These are phyloP conservation scores for Colletotrichum sp. DNA, from an alignment of 2,329 filamentous ascomycete species.

Conservation along the genomic window DNA sequence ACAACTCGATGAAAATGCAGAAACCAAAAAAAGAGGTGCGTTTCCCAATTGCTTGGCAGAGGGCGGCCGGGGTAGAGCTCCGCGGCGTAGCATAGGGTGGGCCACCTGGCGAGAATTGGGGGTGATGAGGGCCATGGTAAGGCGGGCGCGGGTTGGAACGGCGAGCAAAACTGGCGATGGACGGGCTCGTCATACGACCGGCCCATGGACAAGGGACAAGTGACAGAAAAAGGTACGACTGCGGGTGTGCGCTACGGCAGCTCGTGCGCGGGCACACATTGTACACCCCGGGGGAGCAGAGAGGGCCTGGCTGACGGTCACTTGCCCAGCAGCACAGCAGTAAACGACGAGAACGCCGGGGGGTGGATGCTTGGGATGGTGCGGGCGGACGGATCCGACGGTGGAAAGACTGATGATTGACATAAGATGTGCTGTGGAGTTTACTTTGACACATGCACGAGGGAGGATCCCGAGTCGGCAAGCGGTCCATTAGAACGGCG, in stretches of 20 bases:
- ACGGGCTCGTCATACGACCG: conserved; percentile 15
- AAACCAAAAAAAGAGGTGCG: not conserved
- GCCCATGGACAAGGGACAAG: not conserved
- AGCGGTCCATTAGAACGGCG: conserved; percentile 2
- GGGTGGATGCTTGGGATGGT: not conserved
- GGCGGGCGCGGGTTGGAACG: conserved; percentile 13
- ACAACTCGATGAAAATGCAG: not conserved
- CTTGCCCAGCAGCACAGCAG: not conserved
- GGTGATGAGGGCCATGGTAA: conserved; percentile 1
- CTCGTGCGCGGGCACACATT: not conserved
- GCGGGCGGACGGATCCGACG: conserved; percentile 16
- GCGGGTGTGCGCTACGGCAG: not conserved
- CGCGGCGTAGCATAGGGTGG: conserved; percentile 1
- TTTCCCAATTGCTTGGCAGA: not conserved
- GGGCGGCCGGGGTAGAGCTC: not conserved
- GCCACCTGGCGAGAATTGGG: not conserved
- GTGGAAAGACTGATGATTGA: conserved; percentile 19
- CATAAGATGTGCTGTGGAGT: conserved; percentile 16
- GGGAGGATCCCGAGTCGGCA: not conserved
- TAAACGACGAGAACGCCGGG: not conserved
- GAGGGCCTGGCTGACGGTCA: not conserved
- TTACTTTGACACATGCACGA: conserved; percentile 11
- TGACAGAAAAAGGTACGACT: not conserved
- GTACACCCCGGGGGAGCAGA: not conserved
- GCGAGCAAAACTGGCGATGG: conserved; percentile 17